Percentiles rank a stretch among this genome's conserved stretches.
These are phyloP conservation scores for Annulohypoxylon bovei DNA, from an alignment of 495 filamentous ascomycete species.

Conservation along the genomic window DNA sequence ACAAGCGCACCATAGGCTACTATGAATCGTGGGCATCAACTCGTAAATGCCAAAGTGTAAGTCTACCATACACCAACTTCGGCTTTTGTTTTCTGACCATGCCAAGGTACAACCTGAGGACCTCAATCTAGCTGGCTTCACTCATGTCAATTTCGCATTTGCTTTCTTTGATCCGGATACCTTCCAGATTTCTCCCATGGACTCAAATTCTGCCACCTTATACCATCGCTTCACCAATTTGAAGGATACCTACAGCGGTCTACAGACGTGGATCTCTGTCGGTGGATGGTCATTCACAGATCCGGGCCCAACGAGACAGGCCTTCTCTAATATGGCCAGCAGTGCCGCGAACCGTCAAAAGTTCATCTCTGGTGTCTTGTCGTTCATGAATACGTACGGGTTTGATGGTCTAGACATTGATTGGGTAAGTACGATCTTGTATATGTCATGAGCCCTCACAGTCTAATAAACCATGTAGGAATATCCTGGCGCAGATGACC, in stretches of 20 bases:
- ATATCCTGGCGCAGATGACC: constrained; percentile 57
- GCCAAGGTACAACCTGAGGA: constrained; percentile 2
- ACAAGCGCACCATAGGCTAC: background rate
- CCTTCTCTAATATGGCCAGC: constrained; percentile 31
- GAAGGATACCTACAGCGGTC: background rate
- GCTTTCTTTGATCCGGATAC: constrained; percentile 37
- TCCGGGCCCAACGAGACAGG: constrained; percentile 32
- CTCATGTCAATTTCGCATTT: constrained; percentile 47
- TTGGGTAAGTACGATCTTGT: constrained; percentile 48
- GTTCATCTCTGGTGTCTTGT: constrained; percentile 55
- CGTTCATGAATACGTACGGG: constrained; percentile 58
- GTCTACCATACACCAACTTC: background rate
- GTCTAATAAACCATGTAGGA: constrained; percentile 38
- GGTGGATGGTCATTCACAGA: constrained; percentile 60
- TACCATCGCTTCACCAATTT: background rate
- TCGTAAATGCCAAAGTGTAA: background rate
- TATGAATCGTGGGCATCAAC: background rate
- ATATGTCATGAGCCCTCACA: background rate
- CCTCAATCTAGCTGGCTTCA: constrained; percentile 16
- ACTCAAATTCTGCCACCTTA: background rate
- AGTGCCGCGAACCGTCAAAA: constrained; percentile 46
- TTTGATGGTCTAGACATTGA: constrained; percentile 69
- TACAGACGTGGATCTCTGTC: constrained; percentile 52
- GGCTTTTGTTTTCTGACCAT: background rate
- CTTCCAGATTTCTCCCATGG: no score